Percentiles rank a stretch among this genome's conserved stretches.
Evolutionary conservation across 169 alveolate genomes (phyloP).

Genomic region (Cytauxzoon felis): DNA sequence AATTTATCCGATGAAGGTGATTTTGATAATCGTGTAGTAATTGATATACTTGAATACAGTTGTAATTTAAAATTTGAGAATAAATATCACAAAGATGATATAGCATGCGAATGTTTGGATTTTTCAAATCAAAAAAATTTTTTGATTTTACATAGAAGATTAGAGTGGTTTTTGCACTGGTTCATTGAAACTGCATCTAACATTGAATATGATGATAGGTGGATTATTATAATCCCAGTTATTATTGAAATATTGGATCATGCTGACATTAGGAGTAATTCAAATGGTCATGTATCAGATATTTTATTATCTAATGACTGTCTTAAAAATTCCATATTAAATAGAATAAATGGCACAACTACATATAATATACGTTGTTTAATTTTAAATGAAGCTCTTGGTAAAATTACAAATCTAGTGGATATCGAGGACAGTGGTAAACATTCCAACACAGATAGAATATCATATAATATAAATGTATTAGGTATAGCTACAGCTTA

Average conservation of each 20-base stretch:
- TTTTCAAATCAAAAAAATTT: slow-evolving; percentile 20
- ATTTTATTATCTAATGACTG: not conserved
- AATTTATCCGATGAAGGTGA: slow-evolving; percentile 13
- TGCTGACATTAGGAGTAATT: not conserved
- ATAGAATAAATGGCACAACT: not conserved
- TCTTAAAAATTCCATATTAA: not conserved
- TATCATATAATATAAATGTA: slow-evolving; percentile 20
- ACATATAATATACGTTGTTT: slow-evolving; percentile 1
- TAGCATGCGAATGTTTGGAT: not conserved
- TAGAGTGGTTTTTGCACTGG: slow-evolving; percentile 72
- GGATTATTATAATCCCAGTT: slow-evolving; percentile 65
- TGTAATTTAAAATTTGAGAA: not conserved
- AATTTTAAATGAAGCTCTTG: slow-evolving; percentile 7
- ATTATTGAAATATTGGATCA: not conserved
- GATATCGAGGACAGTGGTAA: not conserved
- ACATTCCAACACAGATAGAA: not conserved
- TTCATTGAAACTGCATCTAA: slow-evolving; percentile 68
- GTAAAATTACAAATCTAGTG: slow-evolving; percentile 6
- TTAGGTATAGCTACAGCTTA: slow-evolving; percentile 77
- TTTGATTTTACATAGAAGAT: slow-evolving; percentile 46
- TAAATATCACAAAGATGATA: not conserved
- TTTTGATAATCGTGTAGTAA: slow-evolving; percentile 19
- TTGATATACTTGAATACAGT: slow-evolving; percentile 3
- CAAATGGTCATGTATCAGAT: slow-evolving; percentile 1
- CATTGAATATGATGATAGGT: slow-evolving; percentile 56